A percentile compares a stretch with the other conserved stretches of the same genome.
Evolutionary conservation across 2,329 filamentous ascomycete species (phyloP).

Genomic region (Aspergillus cejpii): DNA sequence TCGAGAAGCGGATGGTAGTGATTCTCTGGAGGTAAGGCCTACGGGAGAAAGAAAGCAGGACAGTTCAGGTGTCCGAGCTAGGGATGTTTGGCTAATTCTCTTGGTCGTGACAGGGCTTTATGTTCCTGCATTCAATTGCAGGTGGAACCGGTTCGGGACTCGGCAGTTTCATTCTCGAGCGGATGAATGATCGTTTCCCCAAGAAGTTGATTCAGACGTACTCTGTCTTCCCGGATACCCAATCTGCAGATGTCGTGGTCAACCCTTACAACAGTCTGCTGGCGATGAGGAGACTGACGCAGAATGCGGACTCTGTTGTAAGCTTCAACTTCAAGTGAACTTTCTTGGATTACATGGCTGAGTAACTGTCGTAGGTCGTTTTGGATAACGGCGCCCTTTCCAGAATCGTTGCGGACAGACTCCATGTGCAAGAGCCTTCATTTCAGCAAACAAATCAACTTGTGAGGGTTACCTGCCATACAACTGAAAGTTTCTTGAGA

Average conservation of each 20-base stretch:
- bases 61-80: neutral
- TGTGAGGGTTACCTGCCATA: slow-evolving; percentile 41
- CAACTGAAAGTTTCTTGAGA: neutral
- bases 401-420: slow-evolving; percentile 84
- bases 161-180: slow-evolving; percentile 87
- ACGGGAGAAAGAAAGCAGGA: neutral
- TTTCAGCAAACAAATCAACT: slow-evolving; percentile 98
- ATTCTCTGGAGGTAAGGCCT: slow-evolving; percentile 71
- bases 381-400: slow-evolving; percentile 92
- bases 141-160: slow-evolving; percentile 95
- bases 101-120: slow-evolving; percentile 63
- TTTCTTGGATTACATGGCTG: slow-evolving; percentile 14
- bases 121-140: slow-evolving; percentile 97
- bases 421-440: slow-evolving; percentile 91
- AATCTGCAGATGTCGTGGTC: slow-evolving; percentile 85
- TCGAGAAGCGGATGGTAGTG: slow-evolving; percentile 93
- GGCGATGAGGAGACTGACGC: slow-evolving; percentile 80
- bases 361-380: slow-evolving; percentile 56
- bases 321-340: slow-evolving; percentile 17
- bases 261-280: slow-evolving; percentile 97
- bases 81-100: slow-evolving; percentile 3
- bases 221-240: slow-evolving; percentile 93
- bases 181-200: slow-evolving; percentile 93
- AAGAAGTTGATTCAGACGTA: slow-evolving; percentile 99
- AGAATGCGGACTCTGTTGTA: slow-evolving; percentile 93